Evolutionary conservation across 2,329 filamentous ascomycete species (phyloP), one percentile per base, ranked within the genome.

Genomic region (Alternaria dauci): DNA sequence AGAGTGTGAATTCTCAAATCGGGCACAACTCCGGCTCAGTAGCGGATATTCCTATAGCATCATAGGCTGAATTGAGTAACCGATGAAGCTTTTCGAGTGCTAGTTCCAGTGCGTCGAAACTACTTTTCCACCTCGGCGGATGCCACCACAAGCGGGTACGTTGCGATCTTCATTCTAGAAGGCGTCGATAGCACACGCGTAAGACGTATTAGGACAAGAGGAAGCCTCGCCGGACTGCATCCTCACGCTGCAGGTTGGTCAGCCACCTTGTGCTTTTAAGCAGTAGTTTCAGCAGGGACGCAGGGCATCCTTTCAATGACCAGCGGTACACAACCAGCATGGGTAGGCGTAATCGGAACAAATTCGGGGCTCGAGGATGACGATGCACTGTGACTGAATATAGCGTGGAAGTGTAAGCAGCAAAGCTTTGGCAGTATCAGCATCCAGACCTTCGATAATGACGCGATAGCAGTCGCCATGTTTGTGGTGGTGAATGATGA

Each of bases 371-470:
- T 57, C 42, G 52, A 52, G 38, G 32, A 44, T 55, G 57, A 67
- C 58, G 59, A 58, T 67, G 69, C 64, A 62, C 62, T 68, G 61
- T 58, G 61, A 70, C 63, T 67, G 57, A 58, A 61, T 62, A 67
- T 63, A 32, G 46, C 66, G 61, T 53, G 32, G 30, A 51, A 62
- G 63, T 56, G 32, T 56, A 42, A 55, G 48, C 58, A 30, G 46
- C 51, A 43, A 52, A 51, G 50, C 23, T 26, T 43, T 50, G 20
- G 16, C 51, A 38, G 38, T 52, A n/a, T 41, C 23, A 9, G 32
- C 32, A 38, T 8, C 9, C 16, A 39, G 50, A n/a, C 36, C 26
- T 14, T 25, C 26, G 32, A 56, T 2, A 30, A 46, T 28, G 44
- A 46, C 52, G 25, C 12, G 25, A 25, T 30, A 16, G 32, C 34